Base-by-base conservation (phyloP, 129 eudicot species). In the Dittrichia graveolens region DNA sequence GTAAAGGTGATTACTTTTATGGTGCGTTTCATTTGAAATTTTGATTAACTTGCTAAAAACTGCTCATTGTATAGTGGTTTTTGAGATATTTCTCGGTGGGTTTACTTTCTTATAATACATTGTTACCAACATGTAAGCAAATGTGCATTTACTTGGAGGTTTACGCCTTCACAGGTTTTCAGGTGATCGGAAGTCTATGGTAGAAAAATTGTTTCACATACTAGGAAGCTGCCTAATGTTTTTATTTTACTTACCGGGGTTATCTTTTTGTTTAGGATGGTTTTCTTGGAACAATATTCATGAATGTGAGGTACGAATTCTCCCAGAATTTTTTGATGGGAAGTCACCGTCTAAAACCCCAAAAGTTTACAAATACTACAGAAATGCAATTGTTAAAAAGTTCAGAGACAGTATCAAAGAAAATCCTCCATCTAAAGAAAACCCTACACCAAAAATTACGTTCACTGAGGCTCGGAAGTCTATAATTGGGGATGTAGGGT, bases 261-360 rank as follows among this genome's bases (percentile, higher is more conserved):
- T 75, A 50, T 78, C 63, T 61, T n/a, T 53, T 65, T 40, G 35
- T 11, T 11, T 48, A 94, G 98, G 89, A 19, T 94, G 99, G 99
- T 94, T 94, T 73, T 79, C 86, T 35, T 90, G 97, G 97, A 77
- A 83, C 75, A 79, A 69, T 24, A 75, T 90, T 45, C 91, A 94
- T 63, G 96, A 90, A 71, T 78, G 89, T 48, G 98, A 94, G 83
- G 48, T 65, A 2, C 65, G 87, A 57, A 64, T 61, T 62, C 79
- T 90, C 31, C 91, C 92, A 3, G 97, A 94, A 64, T 94, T 88
- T 86, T 94, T 94, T 57, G 91, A 94, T 14, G 95, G 92, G 5
- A 87, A 84, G 40, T 90, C 89, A 3, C 72, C 84, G 3, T 82
- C 95, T 9, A 88, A 86, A 77, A 94, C 82, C 78, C 96, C 96